Evolutionary conservation across 1,284 basidiomycete species (phyloP).

Genomic region (Moniliella sp.): DNA sequence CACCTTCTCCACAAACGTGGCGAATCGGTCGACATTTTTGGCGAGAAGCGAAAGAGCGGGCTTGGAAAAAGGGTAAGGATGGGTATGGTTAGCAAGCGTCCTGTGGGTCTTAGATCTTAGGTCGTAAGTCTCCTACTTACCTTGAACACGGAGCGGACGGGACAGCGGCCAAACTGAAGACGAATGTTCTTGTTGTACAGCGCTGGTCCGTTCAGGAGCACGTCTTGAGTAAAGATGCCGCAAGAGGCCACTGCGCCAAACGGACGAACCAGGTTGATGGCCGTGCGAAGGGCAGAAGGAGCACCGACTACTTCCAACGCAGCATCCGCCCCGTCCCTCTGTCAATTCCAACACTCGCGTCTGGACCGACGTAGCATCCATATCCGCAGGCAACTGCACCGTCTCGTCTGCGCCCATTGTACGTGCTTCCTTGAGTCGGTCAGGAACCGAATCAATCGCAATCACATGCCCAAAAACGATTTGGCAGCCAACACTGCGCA

Average conservation of each 20-base stretch:
- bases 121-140: neutral
- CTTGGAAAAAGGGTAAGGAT: neutral
- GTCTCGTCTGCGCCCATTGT: constrained; percentile 10
- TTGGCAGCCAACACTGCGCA: constrained; percentile 36
- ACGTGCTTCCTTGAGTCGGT: constrained; percentile 27
- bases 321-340: constrained; percentile 36
- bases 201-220: constrained; percentile 36
- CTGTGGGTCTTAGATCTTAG: neutral
- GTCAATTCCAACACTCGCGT: constrained; percentile 10
- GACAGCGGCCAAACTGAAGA: constrained; percentile 63
- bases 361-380: no score
- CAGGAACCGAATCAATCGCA: constrained; percentile 28
- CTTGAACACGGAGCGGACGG: constrained; percentile 37
- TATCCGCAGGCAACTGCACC: constrained; percentile 25
- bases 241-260: constrained; percentile 61
- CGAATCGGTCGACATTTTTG: constrained; percentile 19
- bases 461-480: constrained; percentile 30
- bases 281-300: constrained; percentile 47
- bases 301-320: constrained; percentile 54
- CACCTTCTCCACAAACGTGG: constrained; percentile 22
- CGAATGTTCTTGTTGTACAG: constrained; percentile 42
- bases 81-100: neutral
- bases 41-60: constrained; percentile 17
- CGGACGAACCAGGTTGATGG: constrained; percentile 54
- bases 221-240: constrained; percentile 41